A percentile compares a stretch with the other conserved stretches of the same genome.
phyloP scores from a whole-genome alignment of 257 asterid genomes.

The Avicennia marina region DNA sequence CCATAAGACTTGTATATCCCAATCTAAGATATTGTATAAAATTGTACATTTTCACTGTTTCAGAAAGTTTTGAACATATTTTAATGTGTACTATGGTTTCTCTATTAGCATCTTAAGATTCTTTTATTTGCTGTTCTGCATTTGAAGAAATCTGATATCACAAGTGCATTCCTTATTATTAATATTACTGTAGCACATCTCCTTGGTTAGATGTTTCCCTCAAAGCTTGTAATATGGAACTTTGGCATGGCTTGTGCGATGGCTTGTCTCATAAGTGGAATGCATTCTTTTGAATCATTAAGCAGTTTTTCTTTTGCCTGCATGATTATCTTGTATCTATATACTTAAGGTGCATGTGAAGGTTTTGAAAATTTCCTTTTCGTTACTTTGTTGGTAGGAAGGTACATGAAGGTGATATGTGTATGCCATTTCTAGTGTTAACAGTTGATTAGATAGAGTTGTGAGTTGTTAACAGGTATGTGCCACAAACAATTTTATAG shows the following conservation, averaged over 20 bases:
- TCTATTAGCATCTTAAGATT: too few relatives aligned
- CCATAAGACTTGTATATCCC: neutral
- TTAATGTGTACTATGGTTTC: too few relatives aligned
- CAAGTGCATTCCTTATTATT: neutral
- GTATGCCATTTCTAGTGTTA: too few relatives aligned
- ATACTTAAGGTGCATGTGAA: too few relatives aligned
- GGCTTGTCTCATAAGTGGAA: neutral
- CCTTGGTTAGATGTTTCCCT: neutral
- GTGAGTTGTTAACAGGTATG: too few relatives aligned
- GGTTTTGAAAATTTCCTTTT: neutral
- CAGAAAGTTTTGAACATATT: too few relatives aligned
- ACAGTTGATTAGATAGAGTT: too few relatives aligned
- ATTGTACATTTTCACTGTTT: neutral
- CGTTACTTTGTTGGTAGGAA: too few relatives aligned
- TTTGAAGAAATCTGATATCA: neutral
- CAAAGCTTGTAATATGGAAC: neutral
- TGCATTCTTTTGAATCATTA: neutral
- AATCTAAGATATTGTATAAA: neutral
- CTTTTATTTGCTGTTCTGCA: too few relatives aligned
- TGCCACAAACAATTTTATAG: neutral
- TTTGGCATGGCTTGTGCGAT: neutral
- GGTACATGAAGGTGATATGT: too few relatives aligned
- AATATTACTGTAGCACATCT: neutral
- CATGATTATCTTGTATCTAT: too few relatives aligned
- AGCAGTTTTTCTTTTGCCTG: neutral